phyloP scores from a whole-genome alignment of 2,329 filamentous ascomycete species.

The Colletotrichum kahawae region DNA sequence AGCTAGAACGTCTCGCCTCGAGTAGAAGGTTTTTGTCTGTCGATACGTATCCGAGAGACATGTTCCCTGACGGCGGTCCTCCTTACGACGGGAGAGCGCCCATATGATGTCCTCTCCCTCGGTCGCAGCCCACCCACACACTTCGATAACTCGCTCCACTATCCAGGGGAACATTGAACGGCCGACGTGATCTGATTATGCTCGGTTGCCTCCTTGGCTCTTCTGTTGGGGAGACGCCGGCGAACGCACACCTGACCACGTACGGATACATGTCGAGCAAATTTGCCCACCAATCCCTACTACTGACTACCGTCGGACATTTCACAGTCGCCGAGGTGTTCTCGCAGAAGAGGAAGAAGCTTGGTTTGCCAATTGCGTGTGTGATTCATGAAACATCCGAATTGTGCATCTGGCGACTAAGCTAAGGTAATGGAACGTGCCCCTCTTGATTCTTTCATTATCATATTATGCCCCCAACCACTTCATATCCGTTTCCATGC shows the following conservation, averaged over 20 bases:
- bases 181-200: not conserved
- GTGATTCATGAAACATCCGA: not conserved
- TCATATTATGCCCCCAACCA: not conserved
- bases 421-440: not conserved
- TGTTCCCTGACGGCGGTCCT: not conserved
- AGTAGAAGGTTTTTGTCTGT: not conserved
- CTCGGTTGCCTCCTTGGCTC: not conserved
- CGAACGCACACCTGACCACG: not conserved
- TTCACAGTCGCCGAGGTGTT: not conserved
- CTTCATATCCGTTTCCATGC: constrained; percentile 3
- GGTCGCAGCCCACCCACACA: not conserved
- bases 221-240: not conserved
- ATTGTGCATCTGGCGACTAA: not conserved
- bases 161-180: not conserved
- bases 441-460: not conserved
- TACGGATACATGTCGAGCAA: not conserved
- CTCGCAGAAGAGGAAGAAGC: not conserved
- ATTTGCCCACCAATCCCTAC: not conserved
- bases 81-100: not conserved
- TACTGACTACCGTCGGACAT: not conserved
- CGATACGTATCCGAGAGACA: not conserved
- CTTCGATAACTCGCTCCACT: not conserved
- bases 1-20: not conserved
- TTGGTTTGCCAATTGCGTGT: not conserved
- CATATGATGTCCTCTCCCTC: not conserved